Base-by-base conservation (phyloP, 768 basidiomycete species). In the Lentinula raphanica region DNA sequence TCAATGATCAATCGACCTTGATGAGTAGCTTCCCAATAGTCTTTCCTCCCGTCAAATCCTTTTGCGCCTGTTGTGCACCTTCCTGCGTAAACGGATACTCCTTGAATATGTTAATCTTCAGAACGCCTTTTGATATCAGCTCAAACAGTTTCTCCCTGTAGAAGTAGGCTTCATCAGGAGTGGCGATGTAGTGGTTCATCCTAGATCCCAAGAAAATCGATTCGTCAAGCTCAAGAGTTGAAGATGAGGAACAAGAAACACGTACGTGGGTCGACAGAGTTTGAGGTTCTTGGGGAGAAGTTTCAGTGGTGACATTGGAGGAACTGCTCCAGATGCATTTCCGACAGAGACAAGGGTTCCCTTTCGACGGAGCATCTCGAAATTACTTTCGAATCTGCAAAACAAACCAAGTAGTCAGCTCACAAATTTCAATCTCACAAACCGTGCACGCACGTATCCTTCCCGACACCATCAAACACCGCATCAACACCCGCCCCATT, bases 401-500 rank as follows among this genome's bases (percentile, higher is more conserved):
- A 55, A 23, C 19, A 39, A 55, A 23, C 19, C 11, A 9, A 46
- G 9, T 19, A 27, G 28, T 59, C 49, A 44, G 21, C 51, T 19
- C 28, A 17, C 9, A 49, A 9, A 48, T 49, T 13, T 15, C 25
- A n/a, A 13, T 19, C 11, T 13, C 46, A 36, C 17, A 39, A 28
- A 38, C n/a, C 27, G 19, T 28, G 3, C 25, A 78, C 89, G 58
- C 72, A 96, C 82, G 94, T 98, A 69, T 93, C 90, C 75, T 91
- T 95, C 1, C 96, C 96, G 17, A 99, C 93, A 28, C 96, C 96
- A 66, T 99, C 96, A 65, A 89, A 96, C 29, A 93, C 82, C 15
- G 84, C 95, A 61, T 96, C 82, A 5, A 94, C 90, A n/a, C 92
- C 91, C 61, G 85, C 79, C 6, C 90, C 90, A 42, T 84, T 82